Conservation (phyloP, 2,329 filamentous ascomycete genomes). For the Fusarium irregulare region DNA sequence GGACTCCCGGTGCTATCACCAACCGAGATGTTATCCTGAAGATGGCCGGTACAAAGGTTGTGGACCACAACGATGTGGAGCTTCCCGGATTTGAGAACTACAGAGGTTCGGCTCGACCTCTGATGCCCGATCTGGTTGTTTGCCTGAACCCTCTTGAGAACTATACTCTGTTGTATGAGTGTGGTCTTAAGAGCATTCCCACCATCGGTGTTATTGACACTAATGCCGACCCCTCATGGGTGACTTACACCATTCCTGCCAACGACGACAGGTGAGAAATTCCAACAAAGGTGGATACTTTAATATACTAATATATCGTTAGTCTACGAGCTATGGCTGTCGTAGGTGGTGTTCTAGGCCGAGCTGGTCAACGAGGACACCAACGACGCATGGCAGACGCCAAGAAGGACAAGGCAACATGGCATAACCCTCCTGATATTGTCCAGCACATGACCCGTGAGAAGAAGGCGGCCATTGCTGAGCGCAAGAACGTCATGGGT, state of each 20-base stretch:
- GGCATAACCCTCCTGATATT: slow-evolving; percentile 63
- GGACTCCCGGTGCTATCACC: slow-evolving; percentile 91
- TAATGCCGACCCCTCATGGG: slow-evolving; percentile 89
- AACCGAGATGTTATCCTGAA: slow-evolving; percentile 92
- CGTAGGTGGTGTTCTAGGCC: slow-evolving; percentile 85
- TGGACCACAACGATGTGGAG: slow-evolving; percentile 77
- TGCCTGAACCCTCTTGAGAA: slow-evolving; percentile 95
- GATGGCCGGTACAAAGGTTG: slow-evolving; percentile 75
- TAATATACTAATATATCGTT: slow-evolving; percentile 40
- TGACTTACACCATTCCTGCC: slow-evolving; percentile 95
- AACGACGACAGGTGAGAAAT: slow-evolving; percentile 87
- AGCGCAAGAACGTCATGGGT: slow-evolving; percentile 53
- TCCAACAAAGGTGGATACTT: neutral
- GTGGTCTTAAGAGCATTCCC: slow-evolving; percentile 85
- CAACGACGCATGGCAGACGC: slow-evolving; percentile 73
- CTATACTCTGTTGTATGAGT: slow-evolving; percentile 89
- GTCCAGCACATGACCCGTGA: slow-evolving; percentile 53
- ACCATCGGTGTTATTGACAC: slow-evolving; percentile 97
- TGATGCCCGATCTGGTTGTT: slow-evolving; percentile 91
- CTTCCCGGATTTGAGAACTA: slow-evolving; percentile 73
- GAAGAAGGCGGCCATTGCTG: slow-evolving; percentile 45
- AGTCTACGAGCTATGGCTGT: slow-evolving; percentile 85
- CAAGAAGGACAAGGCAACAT: slow-evolving; percentile 70
- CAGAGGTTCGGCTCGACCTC: slow-evolving; percentile 69
- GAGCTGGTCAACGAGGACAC: slow-evolving; percentile 84